Conservation (phyloP, 2,329 filamentous ascomycete species). For the Dothideomycetes sp. region DNA sequence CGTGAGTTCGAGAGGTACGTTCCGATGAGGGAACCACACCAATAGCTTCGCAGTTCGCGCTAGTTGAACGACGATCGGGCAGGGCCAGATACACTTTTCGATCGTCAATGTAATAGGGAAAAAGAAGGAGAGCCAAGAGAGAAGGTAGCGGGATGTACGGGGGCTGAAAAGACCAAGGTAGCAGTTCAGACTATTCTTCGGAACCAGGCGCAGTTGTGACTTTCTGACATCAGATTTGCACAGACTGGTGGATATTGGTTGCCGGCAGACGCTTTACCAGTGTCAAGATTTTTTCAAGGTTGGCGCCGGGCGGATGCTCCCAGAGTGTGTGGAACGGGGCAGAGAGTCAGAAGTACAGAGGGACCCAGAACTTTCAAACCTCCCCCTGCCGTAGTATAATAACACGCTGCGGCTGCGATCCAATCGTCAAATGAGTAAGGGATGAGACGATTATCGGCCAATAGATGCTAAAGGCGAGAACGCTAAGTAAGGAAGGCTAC, state of each 20-base stretch:
- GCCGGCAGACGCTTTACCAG: not conserved
- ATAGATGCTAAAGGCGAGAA: slow-evolving; percentile 2
- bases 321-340: not conserved
- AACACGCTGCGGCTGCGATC: not conserved
- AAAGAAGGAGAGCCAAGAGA: too few species aligned
- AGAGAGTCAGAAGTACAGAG: not conserved
- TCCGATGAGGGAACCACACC: too few species aligned
- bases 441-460: slow-evolving; percentile 18
- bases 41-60: too few species aligned
- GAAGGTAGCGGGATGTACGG: too few species aligned
- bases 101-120: too few species aligned
- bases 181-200: too few species aligned
- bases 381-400: not conserved
- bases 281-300: not conserved
- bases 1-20: too few species aligned
- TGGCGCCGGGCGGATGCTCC: not conserved
- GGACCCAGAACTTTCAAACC: not conserved
- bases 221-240: slow-evolving; percentile 18
- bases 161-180: too few species aligned
- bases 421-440: slow-evolving; percentile 15
- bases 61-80: too few species aligned
- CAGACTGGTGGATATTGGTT: not conserved
- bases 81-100: too few species aligned
- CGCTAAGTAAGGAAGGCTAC: slow-evolving; percentile 8
- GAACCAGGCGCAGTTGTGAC: too few species aligned